phyloP scores from a whole-genome alignment of 495 filamentous ascomycete genomes.

The Parachaetomium inaequale region DNA sequence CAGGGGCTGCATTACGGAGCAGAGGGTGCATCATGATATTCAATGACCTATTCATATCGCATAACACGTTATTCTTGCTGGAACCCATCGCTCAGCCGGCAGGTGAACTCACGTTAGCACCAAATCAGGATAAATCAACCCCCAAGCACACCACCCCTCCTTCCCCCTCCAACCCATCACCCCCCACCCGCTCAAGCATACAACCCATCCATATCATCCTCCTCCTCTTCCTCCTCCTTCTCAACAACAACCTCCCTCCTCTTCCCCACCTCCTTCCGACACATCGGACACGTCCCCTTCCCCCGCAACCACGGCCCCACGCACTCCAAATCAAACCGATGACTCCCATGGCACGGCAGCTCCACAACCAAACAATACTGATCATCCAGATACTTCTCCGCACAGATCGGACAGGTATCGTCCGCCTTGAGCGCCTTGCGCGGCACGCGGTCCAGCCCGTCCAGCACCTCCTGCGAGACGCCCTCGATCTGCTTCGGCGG shows the following conservation, averaged over 20 bases:
- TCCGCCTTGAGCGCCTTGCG: constrained; percentile 61
- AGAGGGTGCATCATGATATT: not conserved
- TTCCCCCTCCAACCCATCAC: not conserved
- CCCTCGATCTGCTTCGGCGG: constrained; percentile 69
- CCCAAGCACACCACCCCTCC: not conserved
- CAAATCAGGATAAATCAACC: not conserved
- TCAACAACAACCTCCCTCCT: constrained; percentile 57
- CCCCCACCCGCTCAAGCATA: constrained; percentile 53
- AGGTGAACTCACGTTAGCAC: not conserved
- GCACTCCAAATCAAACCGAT: constrained; percentile 90
- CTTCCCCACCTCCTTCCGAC: constrained; percentile 73
- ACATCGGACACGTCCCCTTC: constrained; percentile 85
- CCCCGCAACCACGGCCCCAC: constrained; percentile 88
- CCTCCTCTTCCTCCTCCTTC: constrained; percentile 51
- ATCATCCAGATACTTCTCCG: constrained; percentile 76
- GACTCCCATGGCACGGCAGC: constrained; percentile 75
- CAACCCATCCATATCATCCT: constrained; percentile 69
- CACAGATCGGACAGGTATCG: constrained; percentile 83
- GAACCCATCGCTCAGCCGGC: not conserved
- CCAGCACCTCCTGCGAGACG: constrained; percentile 75
- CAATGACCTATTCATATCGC: not conserved
- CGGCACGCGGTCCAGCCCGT: constrained; percentile 74
- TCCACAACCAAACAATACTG: constrained; percentile 77
- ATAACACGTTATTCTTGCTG: not conserved
- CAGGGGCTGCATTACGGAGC: not conserved